phyloP scores from a whole-genome alignment of 225 moss, liverwort and hornwort species.

The Neckera pumila region DNA sequence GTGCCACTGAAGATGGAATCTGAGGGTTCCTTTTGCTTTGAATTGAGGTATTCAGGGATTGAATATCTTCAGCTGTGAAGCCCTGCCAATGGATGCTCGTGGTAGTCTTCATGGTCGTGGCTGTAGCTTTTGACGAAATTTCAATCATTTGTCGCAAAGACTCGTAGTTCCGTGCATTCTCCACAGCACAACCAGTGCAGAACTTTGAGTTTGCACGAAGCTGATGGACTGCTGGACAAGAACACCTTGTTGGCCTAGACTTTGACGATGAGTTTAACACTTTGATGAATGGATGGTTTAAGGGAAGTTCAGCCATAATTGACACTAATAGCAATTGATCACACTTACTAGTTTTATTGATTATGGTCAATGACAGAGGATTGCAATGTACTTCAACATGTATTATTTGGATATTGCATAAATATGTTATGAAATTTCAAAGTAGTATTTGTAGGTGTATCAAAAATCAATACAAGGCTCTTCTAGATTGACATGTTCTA shows the following conservation, averaged over 20 bases:
- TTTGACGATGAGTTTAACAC: too few relatives aligned
- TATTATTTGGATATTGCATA: neutral
- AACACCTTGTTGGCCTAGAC: neutral
- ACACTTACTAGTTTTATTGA: neutral
- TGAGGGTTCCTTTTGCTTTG: too few relatives aligned
- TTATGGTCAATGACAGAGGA: rapidly evolving
- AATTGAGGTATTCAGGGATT: neutral
- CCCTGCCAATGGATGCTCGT: neutral
- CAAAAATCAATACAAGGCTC: rapidly evolving
- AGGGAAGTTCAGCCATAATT: too few relatives aligned
- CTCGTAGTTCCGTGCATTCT: neutral
- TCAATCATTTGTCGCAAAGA: neutral
- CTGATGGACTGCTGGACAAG: neutral
- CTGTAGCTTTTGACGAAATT: neutral
- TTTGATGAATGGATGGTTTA: neutral
- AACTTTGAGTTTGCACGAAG: neutral
- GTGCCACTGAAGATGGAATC: too few relatives aligned
- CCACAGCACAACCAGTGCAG: neutral
- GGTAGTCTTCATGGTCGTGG: neutral
- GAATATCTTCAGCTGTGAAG: neutral
- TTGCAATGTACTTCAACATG: neutral
- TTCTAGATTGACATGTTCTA: neutral
- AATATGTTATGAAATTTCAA: neutral
- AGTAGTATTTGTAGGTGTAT: neutral
- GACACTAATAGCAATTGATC: neutral